Evolutionary conservation across 805 yeast species (phyloP).

Genomic region (Suhomyces emberorum): DNA sequence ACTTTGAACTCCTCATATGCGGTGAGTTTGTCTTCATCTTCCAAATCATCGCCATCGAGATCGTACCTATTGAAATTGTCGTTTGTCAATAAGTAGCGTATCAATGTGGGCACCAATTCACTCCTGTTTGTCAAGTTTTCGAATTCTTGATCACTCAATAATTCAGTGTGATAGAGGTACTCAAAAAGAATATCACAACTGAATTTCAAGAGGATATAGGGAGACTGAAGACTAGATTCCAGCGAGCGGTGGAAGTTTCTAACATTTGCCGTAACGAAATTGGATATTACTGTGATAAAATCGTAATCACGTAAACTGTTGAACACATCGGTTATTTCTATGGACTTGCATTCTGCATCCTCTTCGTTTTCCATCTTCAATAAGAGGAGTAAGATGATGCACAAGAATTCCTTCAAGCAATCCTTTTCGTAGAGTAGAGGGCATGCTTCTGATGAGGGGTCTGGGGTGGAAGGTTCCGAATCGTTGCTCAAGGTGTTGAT

Average conservation of each 20-base stretch:
- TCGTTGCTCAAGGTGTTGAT: conserved; percentile 23
- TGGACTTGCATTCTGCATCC: conserved; percentile 8
- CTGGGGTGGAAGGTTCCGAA: conserved; percentile 4
- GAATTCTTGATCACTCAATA: conserved; percentile 35
- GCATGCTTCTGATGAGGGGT: background rate
- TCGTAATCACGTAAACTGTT: conserved; percentile 56
- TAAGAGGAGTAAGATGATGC: conserved; percentile 31
- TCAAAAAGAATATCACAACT: conserved; percentile 41
- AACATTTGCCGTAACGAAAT: conserved; percentile 29
- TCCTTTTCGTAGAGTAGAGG: conserved; percentile 17
- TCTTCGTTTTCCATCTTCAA: conserved; percentile 31
- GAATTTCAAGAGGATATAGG: conserved; percentile 33
- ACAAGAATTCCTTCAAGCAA: conserved; percentile 31
- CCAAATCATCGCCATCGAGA: conserved; percentile 33
- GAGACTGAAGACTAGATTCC: background rate
- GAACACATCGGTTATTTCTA: conserved; percentile 17
- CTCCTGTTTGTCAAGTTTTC: conserved; percentile 23
- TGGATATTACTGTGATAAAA: conserved; percentile 41
- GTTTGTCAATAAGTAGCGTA: conserved; percentile 28
- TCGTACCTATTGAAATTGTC: conserved; percentile 35
- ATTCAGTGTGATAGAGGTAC: conserved; percentile 34
- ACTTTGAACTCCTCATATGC: conserved; percentile 66
- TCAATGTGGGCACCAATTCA: conserved; percentile 26
- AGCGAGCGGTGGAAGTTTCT: conserved; percentile 7
- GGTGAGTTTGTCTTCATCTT: conserved; percentile 52